Percentiles rank a stretch among this genome's conserved stretches.
Conservation (phyloP, 2,329 filamentous ascomycete genomes). For the Stagonosporopsis vannaccii region DNA sequence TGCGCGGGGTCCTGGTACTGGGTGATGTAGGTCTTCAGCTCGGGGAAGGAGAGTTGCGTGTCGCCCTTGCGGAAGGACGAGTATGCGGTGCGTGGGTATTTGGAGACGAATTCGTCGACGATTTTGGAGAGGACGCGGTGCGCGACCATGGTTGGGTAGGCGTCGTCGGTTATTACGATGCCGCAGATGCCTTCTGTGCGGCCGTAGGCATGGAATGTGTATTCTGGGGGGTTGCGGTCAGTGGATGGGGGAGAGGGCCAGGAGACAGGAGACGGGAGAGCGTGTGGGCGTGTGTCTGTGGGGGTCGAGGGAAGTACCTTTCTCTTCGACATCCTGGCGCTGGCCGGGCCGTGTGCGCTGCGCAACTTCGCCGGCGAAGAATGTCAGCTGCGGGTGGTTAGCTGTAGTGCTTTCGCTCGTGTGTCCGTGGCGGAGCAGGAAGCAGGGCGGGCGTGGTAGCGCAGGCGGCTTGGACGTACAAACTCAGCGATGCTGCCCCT, state of each 20-base stretch:
- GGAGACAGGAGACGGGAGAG: too few species aligned
- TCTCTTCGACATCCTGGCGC: constrained; percentile 84
- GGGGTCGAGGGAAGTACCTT: constrained; percentile 55
- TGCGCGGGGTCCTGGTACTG: constrained; percentile 88
- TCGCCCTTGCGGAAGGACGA: constrained; percentile 57
- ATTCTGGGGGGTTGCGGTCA: constrained; percentile 54
- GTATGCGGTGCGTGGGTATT: constrained; percentile 76
- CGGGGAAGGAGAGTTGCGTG: constrained; percentile 63
- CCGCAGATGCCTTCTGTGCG: constrained; percentile 57
- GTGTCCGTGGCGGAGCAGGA: neutral
- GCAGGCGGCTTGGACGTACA: constrained; percentile 26
- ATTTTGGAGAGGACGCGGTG: constrained; percentile 88
- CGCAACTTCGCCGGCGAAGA: constrained; percentile 87
- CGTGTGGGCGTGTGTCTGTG: neutral
- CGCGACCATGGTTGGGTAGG: constrained; percentile 73
- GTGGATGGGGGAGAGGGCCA: neutral
- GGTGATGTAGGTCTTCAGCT: constrained; percentile 78
- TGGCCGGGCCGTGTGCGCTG: constrained; percentile 83
- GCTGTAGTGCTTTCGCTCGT: neutral
- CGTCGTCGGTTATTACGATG: constrained; percentile 57
- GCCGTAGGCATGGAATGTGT: constrained; percentile 63
- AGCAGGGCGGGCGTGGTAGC: neutral
- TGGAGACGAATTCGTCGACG: constrained; percentile 82
- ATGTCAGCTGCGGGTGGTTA: constrained; percentile 67
- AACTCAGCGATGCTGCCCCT: constrained; percentile 50